These are phyloP conservation scores for Somion occarium DNA, from an alignment of 1,284 basidiomycete genomes.

Conservation along the genomic window DNA sequence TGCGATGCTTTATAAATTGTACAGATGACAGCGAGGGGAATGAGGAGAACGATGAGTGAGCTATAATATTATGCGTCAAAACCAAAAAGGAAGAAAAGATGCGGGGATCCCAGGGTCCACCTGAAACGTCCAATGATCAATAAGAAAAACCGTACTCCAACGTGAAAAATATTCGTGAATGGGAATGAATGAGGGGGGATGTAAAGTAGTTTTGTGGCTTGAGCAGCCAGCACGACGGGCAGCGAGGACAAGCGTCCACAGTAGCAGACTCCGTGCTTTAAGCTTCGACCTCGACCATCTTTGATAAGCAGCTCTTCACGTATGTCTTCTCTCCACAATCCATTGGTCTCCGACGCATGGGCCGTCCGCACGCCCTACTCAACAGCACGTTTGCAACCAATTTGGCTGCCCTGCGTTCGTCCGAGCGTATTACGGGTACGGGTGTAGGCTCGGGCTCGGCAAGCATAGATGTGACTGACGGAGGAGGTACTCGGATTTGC, in stretches of 20 bases:
- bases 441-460: background rate
- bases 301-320: constrained; percentile 24
- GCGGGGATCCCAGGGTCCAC: too few species aligned
- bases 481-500: constrained; percentile 7
- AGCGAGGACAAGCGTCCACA: background rate
- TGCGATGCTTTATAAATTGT: background rate
- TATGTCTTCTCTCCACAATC: constrained; percentile 19
- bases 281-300: constrained; percentile 19
- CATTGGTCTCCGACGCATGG: constrained; percentile 18
- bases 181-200: background rate
- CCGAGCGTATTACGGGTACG: constrained; percentile 6
- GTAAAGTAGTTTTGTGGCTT: background rate
- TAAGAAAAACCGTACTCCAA: too few species aligned
- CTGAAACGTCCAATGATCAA: too few species aligned
- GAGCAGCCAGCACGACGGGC: background rate
- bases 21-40: background rate
- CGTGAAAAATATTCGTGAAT: too few species aligned
- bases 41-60: background rate
- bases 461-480: background rate
- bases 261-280: background rate
- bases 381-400: constrained; percentile 26
- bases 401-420: constrained; percentile 16
- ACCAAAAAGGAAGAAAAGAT: background rate
- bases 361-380: constrained; percentile 20
- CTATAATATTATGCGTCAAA: background rate